These are phyloP conservation scores for Teratosphaeria pseudoeucalypti DNA, from an alignment of 2,329 filamentous ascomycete species.

Conservation along the genomic window DNA sequence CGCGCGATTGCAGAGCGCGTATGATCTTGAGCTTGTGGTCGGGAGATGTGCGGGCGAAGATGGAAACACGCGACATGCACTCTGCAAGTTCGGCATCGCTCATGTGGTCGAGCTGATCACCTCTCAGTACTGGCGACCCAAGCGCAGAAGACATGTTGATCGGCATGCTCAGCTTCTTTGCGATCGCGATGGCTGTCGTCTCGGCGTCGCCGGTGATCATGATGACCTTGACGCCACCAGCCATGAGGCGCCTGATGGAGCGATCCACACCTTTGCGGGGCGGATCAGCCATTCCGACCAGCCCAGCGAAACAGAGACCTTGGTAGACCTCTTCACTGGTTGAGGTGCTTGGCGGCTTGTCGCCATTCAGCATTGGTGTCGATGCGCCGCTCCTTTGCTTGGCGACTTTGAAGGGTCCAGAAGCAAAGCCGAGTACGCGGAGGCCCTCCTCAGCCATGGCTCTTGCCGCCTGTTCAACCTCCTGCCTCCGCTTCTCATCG, in stretches of 20 bases:
- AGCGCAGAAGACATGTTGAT: slow-evolving; percentile 52
- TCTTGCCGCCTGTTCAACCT: slow-evolving; percentile 70
- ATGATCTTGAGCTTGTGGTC: slow-evolving; percentile 99
- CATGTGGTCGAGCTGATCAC: slow-evolving; percentile 91
- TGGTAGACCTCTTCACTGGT: slow-evolving; percentile 63
- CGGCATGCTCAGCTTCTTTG: slow-evolving; percentile 87
- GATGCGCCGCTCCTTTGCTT: slow-evolving; percentile 23
- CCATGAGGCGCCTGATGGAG: slow-evolving; percentile 81
- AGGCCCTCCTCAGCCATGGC: slow-evolving; percentile 81
- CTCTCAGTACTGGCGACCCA: slow-evolving; percentile 65
- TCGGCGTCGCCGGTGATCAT: slow-evolving; percentile 99
- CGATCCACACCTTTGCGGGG: slow-evolving; percentile 81
- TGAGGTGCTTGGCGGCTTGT: neutral
- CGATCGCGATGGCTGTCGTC: slow-evolving; percentile 87
- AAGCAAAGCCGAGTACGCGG: slow-evolving; percentile 85
- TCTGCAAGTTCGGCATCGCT: slow-evolving; percentile 71
- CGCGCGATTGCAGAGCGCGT: slow-evolving; percentile 75
- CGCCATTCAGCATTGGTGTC: slow-evolving; percentile 16
- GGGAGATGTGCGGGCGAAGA: slow-evolving; percentile 91
- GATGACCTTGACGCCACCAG: slow-evolving; percentile 89
- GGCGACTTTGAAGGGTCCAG: slow-evolving; percentile 47
- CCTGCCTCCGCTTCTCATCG: slow-evolving; percentile 62
- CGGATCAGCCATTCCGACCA: slow-evolving; percentile 96
- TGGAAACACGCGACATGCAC: slow-evolving; percentile 78
- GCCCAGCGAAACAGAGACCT: slow-evolving; percentile 76